Evolutionary conservation across 768 basidiomycete genomes (phyloP).

Genomic region (Leccinum truebloodii): DNA sequence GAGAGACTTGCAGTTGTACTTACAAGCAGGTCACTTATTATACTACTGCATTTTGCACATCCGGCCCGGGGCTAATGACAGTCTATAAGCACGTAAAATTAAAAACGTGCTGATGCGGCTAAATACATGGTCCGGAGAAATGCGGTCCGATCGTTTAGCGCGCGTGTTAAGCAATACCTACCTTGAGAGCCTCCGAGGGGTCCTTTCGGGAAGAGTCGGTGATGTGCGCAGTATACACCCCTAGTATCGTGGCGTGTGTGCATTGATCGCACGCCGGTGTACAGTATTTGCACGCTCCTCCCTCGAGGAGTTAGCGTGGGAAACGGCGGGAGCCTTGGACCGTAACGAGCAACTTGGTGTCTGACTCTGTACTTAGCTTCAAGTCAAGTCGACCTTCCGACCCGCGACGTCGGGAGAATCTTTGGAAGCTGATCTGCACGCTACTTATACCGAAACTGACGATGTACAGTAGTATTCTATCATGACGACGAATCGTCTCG

Average conservation of each 20-base stretch:
- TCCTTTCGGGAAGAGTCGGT: background rate
- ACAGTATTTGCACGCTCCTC: too few species aligned
- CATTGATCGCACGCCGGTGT: background rate
- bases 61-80: too few species aligned
- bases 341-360: too few species aligned
- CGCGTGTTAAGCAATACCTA: too few species aligned
- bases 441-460: background rate
- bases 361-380: background rate
- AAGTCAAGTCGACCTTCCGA: background rate
- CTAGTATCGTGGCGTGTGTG: background rate
- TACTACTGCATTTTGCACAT: background rate
- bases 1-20: too few species aligned
- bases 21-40: too few species aligned
- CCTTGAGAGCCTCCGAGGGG: background rate
- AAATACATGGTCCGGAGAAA: background rate
- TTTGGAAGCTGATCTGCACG: constrained; percentile 11
- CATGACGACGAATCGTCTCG: background rate
- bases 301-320: background rate
- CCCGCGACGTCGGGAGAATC: background rate
- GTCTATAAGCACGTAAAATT: background rate
- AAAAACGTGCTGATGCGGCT: background rate
- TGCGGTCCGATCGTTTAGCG: background rate
- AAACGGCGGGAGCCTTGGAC: background rate
- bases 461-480: background rate
- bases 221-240: background rate